Percentiles rank a stretch among this genome's conserved stretches.
Conservation (phyloP, 371 early-diverging fungal species). For the Syncephalastrum contaminatum region DNA sequence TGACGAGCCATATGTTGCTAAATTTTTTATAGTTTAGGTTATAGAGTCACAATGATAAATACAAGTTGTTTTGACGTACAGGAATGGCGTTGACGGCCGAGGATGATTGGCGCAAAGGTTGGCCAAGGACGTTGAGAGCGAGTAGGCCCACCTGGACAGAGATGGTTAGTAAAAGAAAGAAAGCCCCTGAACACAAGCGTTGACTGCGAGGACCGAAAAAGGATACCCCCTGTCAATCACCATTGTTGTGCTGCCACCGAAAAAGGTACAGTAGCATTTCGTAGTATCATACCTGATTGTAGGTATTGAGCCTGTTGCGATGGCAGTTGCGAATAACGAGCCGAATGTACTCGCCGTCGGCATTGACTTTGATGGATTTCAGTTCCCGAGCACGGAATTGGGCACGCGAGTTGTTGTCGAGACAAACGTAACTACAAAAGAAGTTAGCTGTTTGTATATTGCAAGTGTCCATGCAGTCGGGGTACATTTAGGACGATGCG, state of each 20-base stretch:
- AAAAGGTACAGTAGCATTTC: too few species aligned
- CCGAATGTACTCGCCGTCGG: constrained; percentile 70
- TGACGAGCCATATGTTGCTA: constrained; percentile 30
- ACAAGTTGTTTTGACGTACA: constrained; percentile 2
- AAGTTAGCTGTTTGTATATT: neutral
- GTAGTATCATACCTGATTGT: constrained; percentile 62
- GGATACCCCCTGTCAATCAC: too few species aligned
- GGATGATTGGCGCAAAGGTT: constrained; percentile 14
- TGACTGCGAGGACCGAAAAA: too few species aligned
- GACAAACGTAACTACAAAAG: constrained; percentile 35
- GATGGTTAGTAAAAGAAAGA: neutral
- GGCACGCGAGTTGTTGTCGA: constrained; percentile 46
- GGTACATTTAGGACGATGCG: neutral
- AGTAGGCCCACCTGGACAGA: constrained; percentile 25
- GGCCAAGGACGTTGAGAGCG: constrained; percentile 24
- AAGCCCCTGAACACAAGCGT: neutral
- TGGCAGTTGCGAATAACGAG: constrained; percentile 70
- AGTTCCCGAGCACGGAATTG: constrained; percentile 64
- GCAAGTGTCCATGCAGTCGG: too few species aligned
- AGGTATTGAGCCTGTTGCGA: constrained; percentile 70
- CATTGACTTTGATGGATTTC: constrained; percentile 73
- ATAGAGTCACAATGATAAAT: neutral
- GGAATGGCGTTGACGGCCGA: constrained; percentile 15
- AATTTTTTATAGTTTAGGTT: neutral
- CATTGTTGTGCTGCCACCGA: too few species aligned